A percentile compares a stretch with the other conserved stretches of the same genome.
Conservation (phyloP, 805 yeast genomes). For the Teunomyces aglyptinius region DNA sequence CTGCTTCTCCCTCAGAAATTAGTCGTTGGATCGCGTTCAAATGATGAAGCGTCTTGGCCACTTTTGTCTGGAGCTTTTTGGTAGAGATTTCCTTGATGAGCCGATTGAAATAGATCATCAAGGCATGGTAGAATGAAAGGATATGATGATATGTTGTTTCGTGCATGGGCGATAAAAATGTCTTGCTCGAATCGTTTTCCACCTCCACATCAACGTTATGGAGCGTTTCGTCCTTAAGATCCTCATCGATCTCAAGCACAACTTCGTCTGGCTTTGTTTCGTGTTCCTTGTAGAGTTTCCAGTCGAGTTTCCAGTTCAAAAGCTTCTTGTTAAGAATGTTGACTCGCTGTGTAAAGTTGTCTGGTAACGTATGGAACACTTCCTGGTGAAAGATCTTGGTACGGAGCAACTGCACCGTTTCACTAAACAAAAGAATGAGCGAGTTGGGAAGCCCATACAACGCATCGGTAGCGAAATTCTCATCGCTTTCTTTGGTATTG, state of each 20-base stretch:
- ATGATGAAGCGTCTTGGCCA: constrained; percentile 59
- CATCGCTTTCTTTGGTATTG: constrained; percentile 50
- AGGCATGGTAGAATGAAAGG: constrained; percentile 71
- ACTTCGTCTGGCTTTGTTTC: constrained; percentile 10
- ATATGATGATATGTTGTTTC: constrained; percentile 80
- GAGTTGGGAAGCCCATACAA: constrained; percentile 85
- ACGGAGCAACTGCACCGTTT: constrained; percentile 65
- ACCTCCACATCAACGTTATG: constrained; percentile 11
- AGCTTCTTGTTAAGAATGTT: constrained; percentile 20
- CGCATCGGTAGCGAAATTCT: constrained; percentile 70
- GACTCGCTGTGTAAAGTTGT: constrained; percentile 32
- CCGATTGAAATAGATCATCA: constrained; percentile 69
- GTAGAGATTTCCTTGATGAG: constrained; percentile 58
- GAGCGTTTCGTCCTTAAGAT: constrained; percentile 9
- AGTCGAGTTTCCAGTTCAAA: constrained; percentile 67
- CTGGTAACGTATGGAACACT: constrained; percentile 24
- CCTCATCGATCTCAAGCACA: constrained; percentile 12
- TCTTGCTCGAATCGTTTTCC: constrained; percentile 14
- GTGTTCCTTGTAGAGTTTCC: constrained; percentile 49
- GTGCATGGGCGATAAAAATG: constrained; percentile 53
- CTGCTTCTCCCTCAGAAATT: constrained; percentile 53
- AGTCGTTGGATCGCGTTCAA: constrained; percentile 60
- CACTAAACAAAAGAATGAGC: constrained; percentile 66
- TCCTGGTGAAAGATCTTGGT: constrained; percentile 55
- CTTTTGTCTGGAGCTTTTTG: constrained; percentile 57